These are phyloP conservation scores for Murraya paniculata DNA, from an alignment of 345 rosid genomes.

Conservation along the genomic window DNA sequence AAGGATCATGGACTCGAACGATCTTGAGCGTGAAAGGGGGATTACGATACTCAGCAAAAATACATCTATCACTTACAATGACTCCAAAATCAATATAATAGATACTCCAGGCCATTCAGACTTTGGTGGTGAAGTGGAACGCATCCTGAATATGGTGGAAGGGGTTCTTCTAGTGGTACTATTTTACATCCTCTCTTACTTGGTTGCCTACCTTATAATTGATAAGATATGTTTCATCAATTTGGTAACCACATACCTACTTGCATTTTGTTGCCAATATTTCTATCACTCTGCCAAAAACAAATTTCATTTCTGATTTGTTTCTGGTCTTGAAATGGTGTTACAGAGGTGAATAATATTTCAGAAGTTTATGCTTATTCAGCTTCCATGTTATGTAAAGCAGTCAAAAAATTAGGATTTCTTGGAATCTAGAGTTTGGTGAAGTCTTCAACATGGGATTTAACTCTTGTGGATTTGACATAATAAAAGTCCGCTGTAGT, in stretches of 20 bases:
- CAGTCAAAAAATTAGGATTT: too few relatives aligned
- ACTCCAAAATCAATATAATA: conserved; percentile 80
- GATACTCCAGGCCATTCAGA: conserved; percentile 99
- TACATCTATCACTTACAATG: conserved; percentile 87
- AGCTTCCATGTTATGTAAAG: neutral
- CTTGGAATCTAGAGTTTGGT: neutral
- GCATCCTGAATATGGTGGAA: conserved; percentile 98
- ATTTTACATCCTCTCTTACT: conserved; percentile 19
- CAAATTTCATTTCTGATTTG: neutral
- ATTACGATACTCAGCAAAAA: conserved; percentile 96
- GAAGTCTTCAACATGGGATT: neutral
- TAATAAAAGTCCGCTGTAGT: neutral
- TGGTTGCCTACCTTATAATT: neutral
- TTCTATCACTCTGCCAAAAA: neutral
- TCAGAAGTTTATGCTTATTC: neutral
- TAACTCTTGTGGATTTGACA: neutral
- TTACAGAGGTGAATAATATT: neutral
- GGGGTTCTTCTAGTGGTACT: conserved; percentile 97
- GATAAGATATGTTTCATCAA: neutral
- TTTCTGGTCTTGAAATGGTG: neutral
- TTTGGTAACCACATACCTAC: neutral
- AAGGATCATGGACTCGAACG: conserved; percentile 98
- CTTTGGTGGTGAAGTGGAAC: conserved; percentile 99
- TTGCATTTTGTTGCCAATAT: neutral
- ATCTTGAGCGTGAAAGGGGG: conserved; percentile 95